These are phyloP conservation scores for Elongisporangium anandrum DNA, from an alignment of 352 stramenopile genomes.

Conservation along the genomic window DNA sequence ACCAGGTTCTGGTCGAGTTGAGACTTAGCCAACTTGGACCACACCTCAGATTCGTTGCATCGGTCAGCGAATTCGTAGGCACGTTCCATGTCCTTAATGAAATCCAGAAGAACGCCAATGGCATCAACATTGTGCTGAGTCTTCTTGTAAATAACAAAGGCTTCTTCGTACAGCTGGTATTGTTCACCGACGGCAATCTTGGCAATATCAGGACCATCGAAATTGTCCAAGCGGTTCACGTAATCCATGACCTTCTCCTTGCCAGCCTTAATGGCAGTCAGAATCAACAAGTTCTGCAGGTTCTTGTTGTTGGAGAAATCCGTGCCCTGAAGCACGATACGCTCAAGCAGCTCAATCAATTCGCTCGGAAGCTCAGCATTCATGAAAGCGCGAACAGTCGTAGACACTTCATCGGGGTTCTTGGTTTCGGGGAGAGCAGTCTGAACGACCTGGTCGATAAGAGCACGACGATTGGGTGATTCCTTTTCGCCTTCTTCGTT, in stretches of 20 bases:
- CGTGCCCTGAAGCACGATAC: constrained; percentile 99
- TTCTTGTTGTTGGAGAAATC: constrained; percentile 99
- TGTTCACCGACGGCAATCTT: constrained; percentile 97
- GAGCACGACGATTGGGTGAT: constrained; percentile 88
- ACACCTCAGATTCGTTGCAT: constrained; percentile 98
- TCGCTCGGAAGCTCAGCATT: constrained; percentile 98
- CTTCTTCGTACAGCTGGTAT: constrained; percentile 99
- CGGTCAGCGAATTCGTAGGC: constrained; percentile 99
- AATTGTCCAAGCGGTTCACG: constrained; percentile 99
- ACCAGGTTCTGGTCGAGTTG: constrained; percentile 96
- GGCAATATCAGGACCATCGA: constrained; percentile 99
- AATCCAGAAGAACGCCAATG: constrained; percentile 91
- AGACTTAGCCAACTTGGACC: constrained; percentile 98
- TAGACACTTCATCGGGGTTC: constrained; percentile 99
- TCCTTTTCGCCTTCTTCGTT: constrained; percentile 91
- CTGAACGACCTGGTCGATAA: constrained; percentile 99
- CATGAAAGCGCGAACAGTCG: constrained; percentile 99
- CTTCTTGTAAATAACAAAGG: constrained; percentile 99
- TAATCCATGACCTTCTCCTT: constrained; percentile 99
- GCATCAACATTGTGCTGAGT: constrained; percentile 96
- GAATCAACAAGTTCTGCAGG: constrained; percentile 99
- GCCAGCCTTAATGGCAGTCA: constrained; percentile 99
- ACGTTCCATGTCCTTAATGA: constrained; percentile 98
- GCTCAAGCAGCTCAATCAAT: constrained; percentile 98
- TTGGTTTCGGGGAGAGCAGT: constrained; percentile 98